Base-by-base conservation (phyloP, 108 stramenopile species). In the Cylindrotheca closterium region DNA sequence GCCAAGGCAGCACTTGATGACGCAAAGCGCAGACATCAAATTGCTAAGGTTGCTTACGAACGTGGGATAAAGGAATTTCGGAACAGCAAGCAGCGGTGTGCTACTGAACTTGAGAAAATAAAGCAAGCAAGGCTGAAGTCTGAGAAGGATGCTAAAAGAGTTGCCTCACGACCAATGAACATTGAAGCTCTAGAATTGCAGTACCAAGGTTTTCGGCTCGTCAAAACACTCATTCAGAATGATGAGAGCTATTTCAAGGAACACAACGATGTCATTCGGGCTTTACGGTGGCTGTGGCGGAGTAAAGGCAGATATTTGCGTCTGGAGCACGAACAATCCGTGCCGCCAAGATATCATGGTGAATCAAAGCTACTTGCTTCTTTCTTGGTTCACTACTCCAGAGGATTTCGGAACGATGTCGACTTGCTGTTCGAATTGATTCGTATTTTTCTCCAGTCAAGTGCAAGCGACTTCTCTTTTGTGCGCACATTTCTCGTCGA, bases 391-490 rank as follows among this genome's bases (percentile, higher is more conserved):
- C 57, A 73, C 10, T 92, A 91, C 69, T 79, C 91, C 1, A 68
- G 78, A 58, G 48, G 63, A 26, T 64, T 65, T 47, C 84, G 88
- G 22, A 64, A 66, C 19, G 89, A 93, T 61, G 77, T 89, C 4
- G 91, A 92, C 67, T 75, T 91, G 5, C 72, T 95, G 25, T 95
- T 95, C 71, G 94, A 95, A 60, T 61, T 95, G 63, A 75, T 91
- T 23, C 60, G 88, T 8, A 80, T 92, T 32, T 92, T 89, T 52
- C 61, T 91, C 45, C 84, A 91, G 30, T 89, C 85, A 5, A 63
- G 80, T 29, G 79, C 82, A 19, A 45, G 72, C n/a, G 89, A 95
- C 64, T 90, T 87, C 53, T 69, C 79, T 1, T 88, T 89, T 52
- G 79, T 94, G 12, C 60, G 82, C 31, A 15, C 34, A 15, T 79